phyloP scores from a whole-genome alignment of 495 filamentous ascomycete genomes.

The Emericellopsis terricola region DNA sequence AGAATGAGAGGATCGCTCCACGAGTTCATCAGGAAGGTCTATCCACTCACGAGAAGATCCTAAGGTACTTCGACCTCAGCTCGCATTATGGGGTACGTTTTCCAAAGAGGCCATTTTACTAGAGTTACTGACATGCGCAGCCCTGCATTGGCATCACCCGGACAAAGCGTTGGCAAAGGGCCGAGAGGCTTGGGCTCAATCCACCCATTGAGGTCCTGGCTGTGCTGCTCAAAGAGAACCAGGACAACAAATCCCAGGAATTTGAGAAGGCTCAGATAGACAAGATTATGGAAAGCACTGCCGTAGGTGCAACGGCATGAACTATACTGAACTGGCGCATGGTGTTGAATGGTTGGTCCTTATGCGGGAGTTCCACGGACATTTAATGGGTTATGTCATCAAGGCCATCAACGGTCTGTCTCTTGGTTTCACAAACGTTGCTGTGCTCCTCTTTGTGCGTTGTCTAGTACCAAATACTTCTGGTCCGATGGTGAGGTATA shows the following conservation, averaged over 20 bases:
- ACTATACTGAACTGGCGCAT: constrained; percentile 2
- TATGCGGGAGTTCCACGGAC: too few species aligned
- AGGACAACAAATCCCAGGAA: constrained; percentile 18
- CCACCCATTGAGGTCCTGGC: constrained; percentile 88
- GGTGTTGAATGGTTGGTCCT: too few species aligned
- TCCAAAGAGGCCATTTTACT: neutral
- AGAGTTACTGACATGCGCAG: constrained; percentile 20
- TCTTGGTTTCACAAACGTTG: too few species aligned
- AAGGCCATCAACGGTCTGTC: too few species aligned
- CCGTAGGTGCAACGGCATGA: constrained; percentile 13
- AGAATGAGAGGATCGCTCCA: constrained; percentile 28
- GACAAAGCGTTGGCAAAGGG: constrained; percentile 74
- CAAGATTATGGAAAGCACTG: constrained; percentile 44
- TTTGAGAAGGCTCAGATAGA: constrained; percentile 61
- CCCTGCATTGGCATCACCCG: constrained; percentile 78
- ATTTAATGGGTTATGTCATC: too few species aligned
- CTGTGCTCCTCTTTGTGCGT: too few species aligned
- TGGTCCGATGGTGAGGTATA: constrained; percentile 81
- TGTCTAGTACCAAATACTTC: constrained; percentile 97
- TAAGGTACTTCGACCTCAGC: constrained; percentile 76
- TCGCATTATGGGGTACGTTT: constrained; percentile 69
- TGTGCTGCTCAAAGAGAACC: constrained; percentile 56
- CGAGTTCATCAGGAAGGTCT: constrained; percentile 59
- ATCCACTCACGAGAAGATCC: constrained; percentile 59
- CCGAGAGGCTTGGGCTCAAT: constrained; percentile 55